Evolutionary conservation across 768 basidiomycete genomes (phyloP).

Genomic region (Hemileccinum rubropunctum): DNA sequence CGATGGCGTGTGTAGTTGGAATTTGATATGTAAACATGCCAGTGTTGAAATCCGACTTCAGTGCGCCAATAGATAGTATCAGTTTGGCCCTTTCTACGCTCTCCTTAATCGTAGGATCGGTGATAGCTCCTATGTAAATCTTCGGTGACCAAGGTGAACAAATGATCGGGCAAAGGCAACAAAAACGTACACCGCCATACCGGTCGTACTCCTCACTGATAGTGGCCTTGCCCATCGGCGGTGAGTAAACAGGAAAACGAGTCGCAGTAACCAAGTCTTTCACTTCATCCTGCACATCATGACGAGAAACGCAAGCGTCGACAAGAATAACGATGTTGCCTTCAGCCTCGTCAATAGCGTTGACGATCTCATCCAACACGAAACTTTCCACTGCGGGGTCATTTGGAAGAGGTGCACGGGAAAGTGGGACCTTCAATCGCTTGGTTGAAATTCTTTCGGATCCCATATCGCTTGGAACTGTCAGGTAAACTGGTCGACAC

Average conservation of each 20-base stretch:
- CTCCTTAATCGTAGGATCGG: conserved; percentile 61
- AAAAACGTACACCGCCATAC: conserved; percentile 70
- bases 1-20: conserved; percentile 55
- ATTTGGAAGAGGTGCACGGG: conserved; percentile 47
- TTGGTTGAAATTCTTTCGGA: conserved; percentile 62
- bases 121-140: conserved; percentile 77
- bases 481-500: conserved; percentile 86
- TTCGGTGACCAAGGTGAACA: conserved; percentile 22
- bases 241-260: conserved; percentile 67
- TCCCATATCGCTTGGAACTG: conserved; percentile 82
- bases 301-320: conserved; percentile 79
- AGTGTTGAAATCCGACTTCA: conserved; percentile 84
- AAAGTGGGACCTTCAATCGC: conserved; percentile 58
- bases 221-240: conserved; percentile 81
- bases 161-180: neutral
- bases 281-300: conserved; percentile 61
- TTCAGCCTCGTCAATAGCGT: conserved; percentile 57
- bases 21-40: conserved; percentile 82
- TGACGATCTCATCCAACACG: conserved; percentile 71
- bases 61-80: conserved; percentile 66
- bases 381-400: conserved; percentile 58
- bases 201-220: conserved; percentile 68
- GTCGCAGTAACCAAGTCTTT: conserved; percentile 62
- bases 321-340: conserved; percentile 70
- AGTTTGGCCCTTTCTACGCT: conserved; percentile 74